A percentile compares a stretch with the other conserved stretches of the same genome.
Conservation (phyloP, 2,329 filamentous ascomycete species). For the Hirsutella thompsonii region DNA sequence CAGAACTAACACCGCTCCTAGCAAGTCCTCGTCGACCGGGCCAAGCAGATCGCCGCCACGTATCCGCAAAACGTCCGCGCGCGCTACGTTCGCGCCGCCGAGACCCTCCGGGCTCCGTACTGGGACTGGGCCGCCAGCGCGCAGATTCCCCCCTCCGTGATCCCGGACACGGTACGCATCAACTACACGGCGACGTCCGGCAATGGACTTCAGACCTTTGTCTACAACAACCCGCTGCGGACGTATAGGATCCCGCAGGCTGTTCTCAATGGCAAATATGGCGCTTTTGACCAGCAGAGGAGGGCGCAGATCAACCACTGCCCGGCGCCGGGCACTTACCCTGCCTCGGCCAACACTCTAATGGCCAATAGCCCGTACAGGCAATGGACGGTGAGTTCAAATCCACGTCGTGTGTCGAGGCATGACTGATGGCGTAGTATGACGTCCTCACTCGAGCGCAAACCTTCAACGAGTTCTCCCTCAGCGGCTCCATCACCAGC, state of each 20-base stretch:
- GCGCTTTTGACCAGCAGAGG: constrained; percentile 15
- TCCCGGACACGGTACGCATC: constrained; percentile 21
- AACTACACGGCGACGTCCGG: constrained; percentile 22
- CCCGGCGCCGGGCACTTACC: constrained; percentile 22
- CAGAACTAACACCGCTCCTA: not conserved
- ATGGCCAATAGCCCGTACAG: constrained; percentile 21
- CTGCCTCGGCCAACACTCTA: constrained; percentile 21
- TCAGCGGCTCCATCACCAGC: constrained; percentile 21
- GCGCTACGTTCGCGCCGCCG: constrained; percentile 30
- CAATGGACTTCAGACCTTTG: constrained; percentile 12
- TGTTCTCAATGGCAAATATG: constrained; percentile 24
- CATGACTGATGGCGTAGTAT: constrained; percentile 18
- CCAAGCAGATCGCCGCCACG: constrained; percentile 30
- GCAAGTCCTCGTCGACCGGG: constrained; percentile 37
- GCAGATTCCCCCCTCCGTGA: constrained; percentile 26
- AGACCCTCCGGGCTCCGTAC: constrained; percentile 33
- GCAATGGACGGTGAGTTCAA: constrained; percentile 23
- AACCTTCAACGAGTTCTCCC: constrained; percentile 21
- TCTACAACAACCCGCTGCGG: constrained; percentile 37
- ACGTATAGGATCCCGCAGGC: constrained; percentile 34
- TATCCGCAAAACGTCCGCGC: constrained; percentile 24
- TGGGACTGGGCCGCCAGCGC: constrained; percentile 40
- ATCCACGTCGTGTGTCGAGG: not conserved
- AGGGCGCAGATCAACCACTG: constrained; percentile 27
- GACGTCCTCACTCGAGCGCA: constrained; percentile 23